Evolutionary conservation across 306 rosid species (phyloP).

Genomic region (Vigna mungo): DNA sequence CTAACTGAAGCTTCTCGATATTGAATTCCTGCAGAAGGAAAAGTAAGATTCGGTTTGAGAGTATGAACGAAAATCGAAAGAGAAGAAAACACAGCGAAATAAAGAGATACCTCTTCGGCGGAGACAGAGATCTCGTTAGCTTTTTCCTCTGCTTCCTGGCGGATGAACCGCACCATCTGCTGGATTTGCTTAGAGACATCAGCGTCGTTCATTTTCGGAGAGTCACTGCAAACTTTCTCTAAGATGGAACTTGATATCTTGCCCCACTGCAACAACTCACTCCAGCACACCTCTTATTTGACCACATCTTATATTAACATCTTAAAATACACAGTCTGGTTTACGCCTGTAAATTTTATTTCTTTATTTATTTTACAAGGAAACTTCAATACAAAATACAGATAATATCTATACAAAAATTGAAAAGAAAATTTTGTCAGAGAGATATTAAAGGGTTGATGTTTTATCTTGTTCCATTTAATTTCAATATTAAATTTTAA

Average conservation of each 20-base stretch:
- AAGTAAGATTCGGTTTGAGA: background rate
- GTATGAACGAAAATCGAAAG: background rate
- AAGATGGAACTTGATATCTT: background rate
- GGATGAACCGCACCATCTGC: slow-evolving; percentile 99
- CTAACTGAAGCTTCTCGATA: slow-evolving; percentile 97
- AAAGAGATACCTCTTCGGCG: slow-evolving; percentile 79
- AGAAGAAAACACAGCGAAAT: background rate
- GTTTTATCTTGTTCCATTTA: too few relatives aligned
- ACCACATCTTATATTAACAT: too few relatives aligned
- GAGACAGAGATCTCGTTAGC: slow-evolving; percentile 99
- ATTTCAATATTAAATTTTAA: too few relatives aligned
- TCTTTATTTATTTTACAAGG: too few relatives aligned
- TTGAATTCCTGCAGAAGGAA: slow-evolving; percentile 75
- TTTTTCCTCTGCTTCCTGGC: slow-evolving; percentile 98
- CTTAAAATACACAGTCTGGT: too few relatives aligned
- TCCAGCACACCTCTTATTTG: too few relatives aligned
- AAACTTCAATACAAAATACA: too few relatives aligned
- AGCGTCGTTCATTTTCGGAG: slow-evolving; percentile 80
- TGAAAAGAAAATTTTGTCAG: too few relatives aligned
- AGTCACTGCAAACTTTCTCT: background rate
- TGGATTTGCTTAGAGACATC: slow-evolving; percentile 99
- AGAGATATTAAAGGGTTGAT: too few relatives aligned
- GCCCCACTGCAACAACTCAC: too few relatives aligned
- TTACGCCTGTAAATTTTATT: too few relatives aligned
- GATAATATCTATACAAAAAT: too few relatives aligned